Evolutionary conservation across 805 yeast species (phyloP), one percentile per base, ranked within the genome.

Genomic region (Sugiyamaella boreocaroliniensis): DNA sequence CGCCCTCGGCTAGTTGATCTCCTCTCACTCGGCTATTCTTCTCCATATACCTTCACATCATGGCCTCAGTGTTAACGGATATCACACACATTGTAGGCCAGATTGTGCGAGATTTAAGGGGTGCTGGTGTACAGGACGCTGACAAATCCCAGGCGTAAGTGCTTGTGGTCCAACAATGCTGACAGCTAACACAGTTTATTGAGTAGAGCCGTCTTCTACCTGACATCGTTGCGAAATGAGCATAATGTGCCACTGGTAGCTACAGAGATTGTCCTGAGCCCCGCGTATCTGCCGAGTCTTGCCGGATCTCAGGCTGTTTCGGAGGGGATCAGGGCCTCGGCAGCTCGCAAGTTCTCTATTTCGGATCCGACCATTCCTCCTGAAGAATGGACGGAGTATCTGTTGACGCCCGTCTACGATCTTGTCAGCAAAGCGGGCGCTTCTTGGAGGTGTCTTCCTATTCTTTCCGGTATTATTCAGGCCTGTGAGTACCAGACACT

Each of bases 311-410:
- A 44, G 9, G 14, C 20, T 5, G 55, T 63, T 11, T 49, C 57
- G 2, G 64, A 63, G 16, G 64, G 61, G 2, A 44, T 64, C 45
- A 44, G 59, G 45, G 52, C 62, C 4, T 60, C 67, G 9, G 52
- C 54, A 1, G 43, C 46, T 2, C 42, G 67, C 29, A 63, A 63
- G 46, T 42, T 45, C 5, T 47, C 46, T 1, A 56, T 63, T 40
- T 55, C 64, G 1, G 58, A 60, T 43, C 67, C 67, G 26, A 58
- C 65, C 6, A 50, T 63, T 14, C 43, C 51, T 10, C 55, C 53
- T 10, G 50, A 51, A 9, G 53, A 45, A 1, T 63, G 65, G 64
- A 40, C 51, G 1, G 49, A 49, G 11, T 34, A 29, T 9, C 43
- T 62, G 4, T 16, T 59, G 15, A 18, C 34, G 7, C 48, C 48